Evolutionary conservation across 2,329 filamentous ascomycete species (phyloP), one percentile per base, ranked within the genome.

Genomic region (Colletotrichum sp.): DNA sequence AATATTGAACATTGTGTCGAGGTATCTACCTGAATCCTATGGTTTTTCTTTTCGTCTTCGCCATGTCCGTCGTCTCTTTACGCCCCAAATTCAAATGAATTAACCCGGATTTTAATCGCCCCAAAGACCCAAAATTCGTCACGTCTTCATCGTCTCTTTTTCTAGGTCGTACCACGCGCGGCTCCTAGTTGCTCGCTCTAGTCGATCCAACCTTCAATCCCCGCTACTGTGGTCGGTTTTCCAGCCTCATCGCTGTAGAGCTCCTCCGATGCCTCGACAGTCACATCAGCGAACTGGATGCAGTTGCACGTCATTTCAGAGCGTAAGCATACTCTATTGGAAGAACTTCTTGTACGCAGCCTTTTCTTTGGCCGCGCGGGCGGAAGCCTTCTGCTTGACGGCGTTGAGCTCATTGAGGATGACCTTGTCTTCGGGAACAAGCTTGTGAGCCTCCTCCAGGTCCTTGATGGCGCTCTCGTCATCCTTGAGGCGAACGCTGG

Each of bases 261-360:
- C 39, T 16, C 8, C 44, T 39, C 30, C 10, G 34, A 21, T 57
- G n/a, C 28, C 39, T 49, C 24, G 6, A 15, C 12, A 55, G 16
- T 34, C 39, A 55, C 26, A 28, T 55, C 64, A 44, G 18, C n/a
- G 64, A 16, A n/a, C 12, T 21, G 18, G 26, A 67, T 16, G 16
- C 9, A 44, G 7, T 4, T 21, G 21, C 34, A 44, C 24, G 67
- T 26, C 15, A 13, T 34, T 16, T 18, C 69, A 44, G 18, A 62
- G 26, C 16, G 5, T 24, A 39, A 21, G 6, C 44, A n/a, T 4
- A 30, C 44, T 39, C 85, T 82, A 93, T 55, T 88, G 85, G 83
- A 99, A 99, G 86, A 98, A 97, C 88, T 98, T 99, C 88, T 94
- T 95, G 84, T 96, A 98, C 8, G 94, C 94, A 80, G 95, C 95